phyloP scores from a whole-genome alignment of 306 rosid species.

The Lithocarpus polystachyus region DNA sequence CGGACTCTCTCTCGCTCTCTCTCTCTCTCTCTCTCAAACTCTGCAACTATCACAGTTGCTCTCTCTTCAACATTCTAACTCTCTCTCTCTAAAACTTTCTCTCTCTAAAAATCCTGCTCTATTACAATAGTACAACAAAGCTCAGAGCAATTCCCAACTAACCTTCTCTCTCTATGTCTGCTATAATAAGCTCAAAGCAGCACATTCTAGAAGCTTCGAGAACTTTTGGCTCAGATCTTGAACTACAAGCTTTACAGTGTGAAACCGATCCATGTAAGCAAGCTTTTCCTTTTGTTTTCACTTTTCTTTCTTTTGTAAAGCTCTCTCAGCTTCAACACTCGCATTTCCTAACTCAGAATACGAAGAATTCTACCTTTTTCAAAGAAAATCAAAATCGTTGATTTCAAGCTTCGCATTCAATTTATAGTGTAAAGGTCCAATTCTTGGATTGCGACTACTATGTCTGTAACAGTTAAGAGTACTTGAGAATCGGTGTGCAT shows the following conservation, averaged over 20 bases:
- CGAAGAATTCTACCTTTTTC: neutral
- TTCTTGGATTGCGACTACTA: neutral
- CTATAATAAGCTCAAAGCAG: neutral
- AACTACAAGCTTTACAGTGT: neutral
- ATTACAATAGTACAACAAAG: neutral
- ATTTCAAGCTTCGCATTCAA: neutral
- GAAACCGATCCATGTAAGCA: constrained; percentile 28
- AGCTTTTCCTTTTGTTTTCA: neutral
- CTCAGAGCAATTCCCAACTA: neutral
- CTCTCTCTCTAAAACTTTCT: neutral
- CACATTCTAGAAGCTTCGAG: constrained; percentile 15
- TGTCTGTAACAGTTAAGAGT: neutral
- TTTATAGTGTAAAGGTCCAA: neutral
- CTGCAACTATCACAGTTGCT: neutral
- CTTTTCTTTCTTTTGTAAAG: neutral
- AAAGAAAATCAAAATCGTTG: neutral
- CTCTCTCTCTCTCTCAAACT: neutral
- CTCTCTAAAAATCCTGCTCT: neutral
- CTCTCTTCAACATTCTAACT: neutral
- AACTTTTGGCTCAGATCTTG: constrained; percentile 33
- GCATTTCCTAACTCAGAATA: neutral
- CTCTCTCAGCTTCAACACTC: neutral
- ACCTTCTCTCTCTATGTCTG: neutral
- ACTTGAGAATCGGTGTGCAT: neutral
- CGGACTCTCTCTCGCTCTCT: neutral